phyloP scores from a whole-genome alignment of 106 monocot genomes.

The Dactylorhiza incarnata region DNA sequence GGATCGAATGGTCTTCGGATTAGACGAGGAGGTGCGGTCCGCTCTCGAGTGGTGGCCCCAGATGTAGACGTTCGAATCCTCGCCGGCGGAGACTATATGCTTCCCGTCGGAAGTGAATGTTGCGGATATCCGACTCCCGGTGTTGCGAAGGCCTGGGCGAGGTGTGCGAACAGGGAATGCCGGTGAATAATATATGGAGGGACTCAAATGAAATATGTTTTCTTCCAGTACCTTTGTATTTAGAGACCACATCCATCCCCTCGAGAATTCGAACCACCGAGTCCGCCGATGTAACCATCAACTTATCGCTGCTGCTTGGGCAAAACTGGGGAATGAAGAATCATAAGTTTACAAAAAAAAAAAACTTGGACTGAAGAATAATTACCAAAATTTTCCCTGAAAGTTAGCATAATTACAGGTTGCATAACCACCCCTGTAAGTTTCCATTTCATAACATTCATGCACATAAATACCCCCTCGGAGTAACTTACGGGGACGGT shows the following conservation, averaged over 20 bases:
- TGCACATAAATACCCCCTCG: too few species aligned
- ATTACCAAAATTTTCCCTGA: too few species aligned
- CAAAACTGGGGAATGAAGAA: slow-evolving; percentile 35
- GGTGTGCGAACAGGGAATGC: neutral
- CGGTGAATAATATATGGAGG: neutral
- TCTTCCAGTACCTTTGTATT: slow-evolving; percentile 46
- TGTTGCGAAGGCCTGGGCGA: slow-evolving; percentile 53
- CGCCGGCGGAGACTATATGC: slow-evolving; percentile 74
- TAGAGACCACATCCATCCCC: slow-evolving; percentile 39
- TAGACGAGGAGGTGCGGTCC: slow-evolving; percentile 7
- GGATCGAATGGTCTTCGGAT: slow-evolving; percentile 41
- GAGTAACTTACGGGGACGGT: too few species aligned
- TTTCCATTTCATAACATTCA: too few species aligned
- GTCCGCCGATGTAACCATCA: slow-evolving; percentile 67
- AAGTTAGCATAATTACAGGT: too few species aligned
- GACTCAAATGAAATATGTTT: neutral
- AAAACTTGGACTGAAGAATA: neutral
- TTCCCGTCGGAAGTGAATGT: slow-evolving; percentile 70
- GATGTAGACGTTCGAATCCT: slow-evolving; percentile 79
- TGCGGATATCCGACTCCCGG: slow-evolving; percentile 62
- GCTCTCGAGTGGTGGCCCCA: slow-evolving; percentile 46
- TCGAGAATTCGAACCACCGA: slow-evolving; percentile 56
- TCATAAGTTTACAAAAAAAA: neutral
- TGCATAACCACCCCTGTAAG: too few species aligned
- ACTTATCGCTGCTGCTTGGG: slow-evolving; percentile 32